Evolutionary conservation across 2,329 filamentous ascomycete species (phyloP).

Genomic region (Lachnellula hyalina): DNA sequence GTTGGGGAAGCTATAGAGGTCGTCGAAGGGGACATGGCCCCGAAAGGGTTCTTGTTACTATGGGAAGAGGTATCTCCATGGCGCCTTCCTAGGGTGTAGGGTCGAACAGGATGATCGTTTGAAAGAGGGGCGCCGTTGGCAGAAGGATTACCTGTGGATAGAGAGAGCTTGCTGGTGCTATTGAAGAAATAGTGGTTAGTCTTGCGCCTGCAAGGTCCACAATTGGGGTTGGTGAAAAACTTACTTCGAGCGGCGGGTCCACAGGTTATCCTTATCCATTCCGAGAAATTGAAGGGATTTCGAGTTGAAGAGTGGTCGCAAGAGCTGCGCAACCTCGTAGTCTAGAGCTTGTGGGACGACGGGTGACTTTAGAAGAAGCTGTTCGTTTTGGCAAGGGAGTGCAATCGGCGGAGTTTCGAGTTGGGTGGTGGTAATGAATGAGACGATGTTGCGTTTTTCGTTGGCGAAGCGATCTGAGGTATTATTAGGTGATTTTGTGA

Average conservation of each 20-base stretch:
- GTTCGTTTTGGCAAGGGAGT: constrained; percentile 9
- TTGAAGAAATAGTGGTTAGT: constrained; percentile 15
- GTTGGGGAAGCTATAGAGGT: constrained; percentile 70
- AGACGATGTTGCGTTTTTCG: background rate
- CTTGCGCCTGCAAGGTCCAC: constrained; percentile 11
- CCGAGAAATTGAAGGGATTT: constrained; percentile 11
- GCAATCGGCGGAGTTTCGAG: constrained; percentile 5
- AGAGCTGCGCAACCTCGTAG: constrained; percentile 12
- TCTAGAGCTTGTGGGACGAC: constrained; percentile 12
- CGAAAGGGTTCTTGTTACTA: constrained; percentile 72
- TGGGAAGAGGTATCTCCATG: constrained; percentile 71
- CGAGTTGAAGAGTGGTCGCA: constrained; percentile 2
- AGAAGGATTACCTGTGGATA: constrained; percentile 62
- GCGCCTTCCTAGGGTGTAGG: constrained; percentile 63
- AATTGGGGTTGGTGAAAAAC: constrained; percentile 5
- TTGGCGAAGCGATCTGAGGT: background rate
- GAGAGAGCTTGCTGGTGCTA: constrained; percentile 71
- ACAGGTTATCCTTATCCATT: constrained; percentile 44
- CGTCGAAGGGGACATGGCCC: constrained; percentile 64
- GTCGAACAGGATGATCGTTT: constrained; percentile 54
- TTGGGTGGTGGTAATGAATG: background rate
- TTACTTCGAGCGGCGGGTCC: constrained; percentile 81
- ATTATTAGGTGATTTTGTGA: constrained; percentile 1
- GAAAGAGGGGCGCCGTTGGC: constrained; percentile 28
- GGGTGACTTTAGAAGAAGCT: constrained; percentile 10